Base-by-base conservation (phyloP, 225 moss, liverwort and hornwort genomes). In the Sphagnum tenellum region DNA sequence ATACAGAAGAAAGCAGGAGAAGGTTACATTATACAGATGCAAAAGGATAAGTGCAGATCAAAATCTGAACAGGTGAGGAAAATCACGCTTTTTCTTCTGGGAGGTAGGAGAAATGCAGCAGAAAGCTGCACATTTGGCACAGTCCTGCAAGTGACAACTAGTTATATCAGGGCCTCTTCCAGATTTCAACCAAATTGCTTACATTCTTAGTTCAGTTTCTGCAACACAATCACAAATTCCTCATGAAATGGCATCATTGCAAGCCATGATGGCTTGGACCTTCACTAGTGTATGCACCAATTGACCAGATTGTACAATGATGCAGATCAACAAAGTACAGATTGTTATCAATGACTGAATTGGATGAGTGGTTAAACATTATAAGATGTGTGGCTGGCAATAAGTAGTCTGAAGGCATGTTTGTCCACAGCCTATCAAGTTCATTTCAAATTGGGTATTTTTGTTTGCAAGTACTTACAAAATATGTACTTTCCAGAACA, bases 91-190 rank as follows among this genome's bases (percentile, higher is more conserved):
- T 56, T 57, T 12, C 10, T 46, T 11, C 5, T 3, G 29, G 69
- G 74, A 73, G 92, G 87, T 45, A 92, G 84, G 71, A 92, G 89
- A 54, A 80, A 73, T 63, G 65, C 71, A 57, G 91, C 86, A 77
- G 84, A 82, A 65, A 91, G 61, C 59, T 72, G 62, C 62, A 89
- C 69, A 56, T 61, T 69, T 60, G 76, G 72, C 55, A 83, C 64
- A 73, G 72, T 77, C 67, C 90, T 90, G 77, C 62, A 12, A 61
- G 10, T 3, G 9, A 10, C 9, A 44, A 45, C 8, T 10, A 4
- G 8, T 46, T 9, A 9, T 4, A 45, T 9, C 44, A 61, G 11
- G 11, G 44, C 4, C 44, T 46, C 5, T 44, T 44, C 44, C 60
- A 61, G 29, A 44, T 44, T 45, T 10, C 10, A 44, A 3, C 9